Evolutionary conservation across 2,329 filamentous ascomycete genomes (phyloP), one percentile per base, ranked within the genome.

Genomic region (Penicillium sp.): DNA sequence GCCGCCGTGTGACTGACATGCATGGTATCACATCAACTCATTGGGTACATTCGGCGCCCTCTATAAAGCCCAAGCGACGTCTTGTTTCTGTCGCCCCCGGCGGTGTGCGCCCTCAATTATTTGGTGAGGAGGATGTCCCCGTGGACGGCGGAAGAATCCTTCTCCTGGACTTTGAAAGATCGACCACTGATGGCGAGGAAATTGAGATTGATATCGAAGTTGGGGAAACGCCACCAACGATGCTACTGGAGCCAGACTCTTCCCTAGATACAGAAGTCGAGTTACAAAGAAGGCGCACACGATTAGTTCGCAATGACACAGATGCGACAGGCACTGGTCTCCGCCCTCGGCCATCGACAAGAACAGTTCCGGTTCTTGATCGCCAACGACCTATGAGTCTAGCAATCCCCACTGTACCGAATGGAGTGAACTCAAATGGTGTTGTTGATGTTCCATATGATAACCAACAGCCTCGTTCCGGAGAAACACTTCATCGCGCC

Each of bases 231-330:
- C 81, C 87, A 48, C 85, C 90, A 0, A 89, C 91, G 69, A 76
- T 86, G 0, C 76, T 95, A 19, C 85, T 88, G 64, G 90, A 93
- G 69, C 88, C 90, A 66, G 83, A 84, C 61, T 85, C 88, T 22
- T 90, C 91, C 65, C 79, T 93, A 56, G 90, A 88, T 55, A 85
- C 87, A 1, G 90, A 93, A 71, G 90, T 95, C 21, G 90, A 90
- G 61, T 86, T 93, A 65, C 89, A 91, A 50, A 84, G 90, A 63
- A 82, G 89, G 61, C 82, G 90, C 62, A 93, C 90, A 3, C 87
- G 90, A 16, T 83, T 88, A 35, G 82, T 82, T 51, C 79, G 83
- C 62, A 81, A 80, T 65, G 78, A 56, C 71, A 77, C 67, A 74
- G 81, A 57, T 72, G 39, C 31, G 4, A 46, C 42, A 4, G 50